These are phyloP conservation scores for Penicillium psychrosexuale DNA, from an alignment of 2,329 filamentous ascomycete genomes.

Conservation along the genomic window DNA sequence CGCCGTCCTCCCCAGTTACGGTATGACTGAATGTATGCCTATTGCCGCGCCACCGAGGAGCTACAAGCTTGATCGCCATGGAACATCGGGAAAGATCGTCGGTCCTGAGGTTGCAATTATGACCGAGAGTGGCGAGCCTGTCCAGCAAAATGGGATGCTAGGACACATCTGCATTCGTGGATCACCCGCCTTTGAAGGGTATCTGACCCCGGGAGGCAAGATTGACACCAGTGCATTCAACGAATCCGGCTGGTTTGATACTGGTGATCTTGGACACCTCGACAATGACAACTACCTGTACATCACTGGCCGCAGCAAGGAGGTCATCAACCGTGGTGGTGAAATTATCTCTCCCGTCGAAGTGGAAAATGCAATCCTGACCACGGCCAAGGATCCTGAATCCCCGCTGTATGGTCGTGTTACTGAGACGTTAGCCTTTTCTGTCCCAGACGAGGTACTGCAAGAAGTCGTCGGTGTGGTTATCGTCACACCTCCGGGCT, in stretches of 20 bases:
- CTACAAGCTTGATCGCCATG: slow-evolving; percentile 52
- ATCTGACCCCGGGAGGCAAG: slow-evolving; percentile 14
- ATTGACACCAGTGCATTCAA: slow-evolving; percentile 39
- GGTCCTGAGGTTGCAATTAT: slow-evolving; percentile 54
- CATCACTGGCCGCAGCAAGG: slow-evolving; percentile 56
- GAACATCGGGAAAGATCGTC: slow-evolving; percentile 53
- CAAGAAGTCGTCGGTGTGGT: slow-evolving; percentile 57
- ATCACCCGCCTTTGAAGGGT: slow-evolving; percentile 50
- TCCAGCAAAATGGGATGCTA: slow-evolving; percentile 34
- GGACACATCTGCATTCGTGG: slow-evolving; percentile 54
- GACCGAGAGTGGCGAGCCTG: slow-evolving; percentile 38
- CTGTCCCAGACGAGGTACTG: slow-evolving; percentile 51
- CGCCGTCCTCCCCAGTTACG: slow-evolving; percentile 55
- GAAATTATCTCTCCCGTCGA: slow-evolving; percentile 60
- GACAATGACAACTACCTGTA: slow-evolving; percentile 53
- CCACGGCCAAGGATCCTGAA: slow-evolving; percentile 41
- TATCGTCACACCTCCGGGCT: slow-evolving; percentile 48
- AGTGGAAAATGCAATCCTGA: slow-evolving; percentile 56
- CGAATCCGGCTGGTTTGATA: slow-evolving; percentile 53
- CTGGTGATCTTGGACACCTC: slow-evolving; percentile 54
- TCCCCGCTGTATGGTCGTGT: slow-evolving; percentile 48
- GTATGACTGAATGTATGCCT: slow-evolving; percentile 61
- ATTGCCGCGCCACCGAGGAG: slow-evolving; percentile 55
- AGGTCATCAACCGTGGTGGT: slow-evolving; percentile 57
- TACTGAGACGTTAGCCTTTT: slow-evolving; percentile 53